Conservation (phyloP, 371 early-diverging fungal species). For the Mortierella sp. region DNA sequence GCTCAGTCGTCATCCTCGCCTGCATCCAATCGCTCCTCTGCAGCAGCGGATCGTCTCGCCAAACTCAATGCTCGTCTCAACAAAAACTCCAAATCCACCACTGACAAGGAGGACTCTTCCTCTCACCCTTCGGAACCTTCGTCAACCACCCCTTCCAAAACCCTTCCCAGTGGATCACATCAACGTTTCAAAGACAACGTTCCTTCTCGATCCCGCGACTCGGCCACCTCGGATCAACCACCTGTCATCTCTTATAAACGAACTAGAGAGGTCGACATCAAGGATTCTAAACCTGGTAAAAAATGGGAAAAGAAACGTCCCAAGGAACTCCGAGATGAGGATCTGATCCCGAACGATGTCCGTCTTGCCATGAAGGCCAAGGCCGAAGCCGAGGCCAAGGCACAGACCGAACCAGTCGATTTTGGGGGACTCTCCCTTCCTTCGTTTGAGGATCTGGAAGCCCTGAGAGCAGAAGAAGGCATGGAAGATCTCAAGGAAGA, state of each 20-base stretch:
- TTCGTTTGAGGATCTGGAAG: background rate
- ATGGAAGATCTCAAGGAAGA: slow-evolving; percentile 6
- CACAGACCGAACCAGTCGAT: background rate
- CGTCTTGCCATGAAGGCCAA: slow-evolving; percentile 47
- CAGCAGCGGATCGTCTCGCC: slow-evolving; percentile 34
- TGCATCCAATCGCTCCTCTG: background rate
- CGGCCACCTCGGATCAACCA: background rate
- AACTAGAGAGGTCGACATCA: slow-evolving; percentile 22
- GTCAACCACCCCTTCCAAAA: slow-evolving; percentile 6
- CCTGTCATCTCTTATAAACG: slow-evolving; percentile 40
- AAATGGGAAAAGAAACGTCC: slow-evolving; percentile 44
- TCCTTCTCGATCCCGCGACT: slow-evolving; percentile 16
- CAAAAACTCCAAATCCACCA: slow-evolving; percentile 12
- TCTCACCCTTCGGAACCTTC: background rate
- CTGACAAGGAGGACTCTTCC: background rate
- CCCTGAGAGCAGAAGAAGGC: background rate
- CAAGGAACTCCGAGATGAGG: slow-evolving; percentile 45
- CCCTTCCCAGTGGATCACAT: slow-evolving; percentile 11
- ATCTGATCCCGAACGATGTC: slow-evolving; percentile 48
- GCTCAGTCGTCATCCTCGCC: slow-evolving; percentile 3
- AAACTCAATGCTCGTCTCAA: slow-evolving; percentile 46
- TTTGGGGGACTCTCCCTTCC: background rate
- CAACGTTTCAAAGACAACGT: background rate
- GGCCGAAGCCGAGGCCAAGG: slow-evolving; percentile 25
- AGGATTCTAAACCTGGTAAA: slow-evolving; percentile 26